Evolutionary conservation across 108 stramenopile species (phyloP), one percentile per base, ranked within the genome.

Genomic region (Licmophora abbreviata): DNA sequence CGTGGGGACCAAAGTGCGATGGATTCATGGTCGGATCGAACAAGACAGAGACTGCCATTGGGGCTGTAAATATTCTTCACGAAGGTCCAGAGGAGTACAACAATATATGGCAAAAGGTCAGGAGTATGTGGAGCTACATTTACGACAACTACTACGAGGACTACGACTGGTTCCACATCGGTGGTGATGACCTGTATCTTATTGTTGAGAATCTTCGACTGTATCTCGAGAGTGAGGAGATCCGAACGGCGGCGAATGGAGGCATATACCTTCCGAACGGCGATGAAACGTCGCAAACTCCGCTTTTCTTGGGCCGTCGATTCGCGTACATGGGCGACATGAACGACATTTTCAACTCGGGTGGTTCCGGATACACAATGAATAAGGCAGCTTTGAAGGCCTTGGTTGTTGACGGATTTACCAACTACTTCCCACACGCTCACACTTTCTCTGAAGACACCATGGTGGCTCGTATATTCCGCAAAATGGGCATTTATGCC

Each of bases 51-150:
- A 54, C 54, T 6, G 40, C 55, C 6, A 25, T 92, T 3, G 79
- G 72, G 31, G 76, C 94, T 14, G 87, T 98, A 31, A 63, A 85
- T 38, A 94, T 98, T 49, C 74, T 74, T 27, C 94, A 95, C 56
- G 88, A 94, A 59, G 97, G 97, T 3, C 73, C 72, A 6, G 97
- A 98, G 67, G 92, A 82, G 58, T 98, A 95, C 63, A 70, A 86
- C 48, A 98, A 98, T 71, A 98, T 98, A 56, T 98, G 97, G 97
- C 97, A 98, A 62, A 98, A 98, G 55, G 78, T 93, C 22, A 71
- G 95, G 38, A 64, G 81, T 24, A 96, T 95, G 78, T 98, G 95
- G 95, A 71, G 69, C n/a, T 96, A 92, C 62, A 70, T 98, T 6
- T 84, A 93, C 58, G 82, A 88, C 63, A 91, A 96, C 63, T 96